Conservation (phyloP, 495 filamentous ascomycete species). For the Penicillium bovifimosum region DNA sequence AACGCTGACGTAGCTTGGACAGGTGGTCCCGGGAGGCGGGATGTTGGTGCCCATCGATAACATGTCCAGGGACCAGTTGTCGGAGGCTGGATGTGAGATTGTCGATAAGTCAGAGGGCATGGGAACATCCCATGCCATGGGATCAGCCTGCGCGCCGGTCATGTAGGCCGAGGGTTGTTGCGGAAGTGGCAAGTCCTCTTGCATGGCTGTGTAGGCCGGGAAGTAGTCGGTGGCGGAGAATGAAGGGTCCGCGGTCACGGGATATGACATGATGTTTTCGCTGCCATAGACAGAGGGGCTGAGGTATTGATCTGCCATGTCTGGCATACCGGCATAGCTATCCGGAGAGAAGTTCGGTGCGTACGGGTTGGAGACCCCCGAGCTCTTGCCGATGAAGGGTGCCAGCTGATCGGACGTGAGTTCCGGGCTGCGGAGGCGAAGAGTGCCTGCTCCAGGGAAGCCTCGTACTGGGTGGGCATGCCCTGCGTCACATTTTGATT, state of each 20-base stretch:
- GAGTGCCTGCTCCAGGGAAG: slow-evolving; percentile 30
- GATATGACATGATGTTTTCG: slow-evolving; percentile 26
- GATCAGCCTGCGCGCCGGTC: slow-evolving; percentile 39
- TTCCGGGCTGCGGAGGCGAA: slow-evolving; percentile 34
- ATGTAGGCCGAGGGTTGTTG: slow-evolving; percentile 35
- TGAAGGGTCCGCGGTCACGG: slow-evolving; percentile 24
- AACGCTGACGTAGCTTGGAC: slow-evolving; percentile 36
- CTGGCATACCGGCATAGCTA: slow-evolving; percentile 24
- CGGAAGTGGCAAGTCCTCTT: slow-evolving; percentile 34
- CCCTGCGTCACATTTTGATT: slow-evolving; percentile 38
- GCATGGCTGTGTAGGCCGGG: slow-evolving; percentile 27
- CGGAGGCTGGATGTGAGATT: slow-evolving; percentile 24
- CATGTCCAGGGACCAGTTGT: slow-evolving; percentile 39
- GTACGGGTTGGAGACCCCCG: slow-evolving; percentile 31
- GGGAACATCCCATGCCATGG: slow-evolving; percentile 25
- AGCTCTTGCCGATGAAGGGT: slow-evolving; percentile 47
- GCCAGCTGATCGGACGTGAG: slow-evolving; percentile 66
- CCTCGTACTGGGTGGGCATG: slow-evolving; percentile 23
- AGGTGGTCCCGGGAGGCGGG: slow-evolving; percentile 27
- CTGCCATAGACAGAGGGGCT: slow-evolving; percentile 20
- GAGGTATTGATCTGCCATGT: slow-evolving; percentile 23
- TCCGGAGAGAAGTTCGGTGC: slow-evolving; percentile 17
- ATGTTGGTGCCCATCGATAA: slow-evolving; percentile 35
- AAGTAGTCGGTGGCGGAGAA: slow-evolving; percentile 28
- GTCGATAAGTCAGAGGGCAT: slow-evolving; percentile 14